Evolutionary conservation across 2,329 filamentous ascomycete species (phyloP), one percentile per base, ranked within the genome.

Genomic region (Penicillium glabrum): DNA sequence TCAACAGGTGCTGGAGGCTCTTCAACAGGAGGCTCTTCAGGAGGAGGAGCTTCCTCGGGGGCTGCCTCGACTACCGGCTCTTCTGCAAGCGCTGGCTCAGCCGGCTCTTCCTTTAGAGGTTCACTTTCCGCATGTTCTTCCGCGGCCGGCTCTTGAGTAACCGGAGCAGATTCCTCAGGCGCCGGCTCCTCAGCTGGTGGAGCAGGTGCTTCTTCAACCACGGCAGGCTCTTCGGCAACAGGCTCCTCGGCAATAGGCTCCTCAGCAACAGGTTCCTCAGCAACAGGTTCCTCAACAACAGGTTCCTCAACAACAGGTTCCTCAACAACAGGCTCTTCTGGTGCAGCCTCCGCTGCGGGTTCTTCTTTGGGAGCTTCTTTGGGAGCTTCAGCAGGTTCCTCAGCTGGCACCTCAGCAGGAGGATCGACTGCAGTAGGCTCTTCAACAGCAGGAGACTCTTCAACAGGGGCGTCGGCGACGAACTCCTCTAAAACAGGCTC

Each of bases 11-110:
- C 33, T 19, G 21, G 23, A 16, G 44, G 31, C 29, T 62, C 60
- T 56, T 53, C 55, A n/a, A 60, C 57, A n/a, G 60, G 57, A 9
- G 49, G 49, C 23, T 60, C 53, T 31, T 63, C 56, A 14, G 52
- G 54, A 24, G 39, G 35, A 10, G 37, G n/a, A 6, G 33, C 19
- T 51, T 24, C 35, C 21, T 37, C 33, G 9, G 37, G 19, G 2
- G 49, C 8, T 19, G 26, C 44, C 23, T 63, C 64, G 33, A 61
- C 53, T 19, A 46, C 21, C 3, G 26, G 16, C 9, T 39, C 51
- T 21, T 41, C 47, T 11, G 13, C 47, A 2, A 33, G 31, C 14
- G 43, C 54, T 5, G n/a, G 14, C 16, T 35, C 46, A 21, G 46
- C 27, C 3, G 29, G 29, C 24, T 10, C 14, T 7, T 47, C 45